These are phyloP conservation scores for Ceratobasidium sp. DNA, from an alignment of 1,284 basidiomycete species.

Conservation along the genomic window DNA sequence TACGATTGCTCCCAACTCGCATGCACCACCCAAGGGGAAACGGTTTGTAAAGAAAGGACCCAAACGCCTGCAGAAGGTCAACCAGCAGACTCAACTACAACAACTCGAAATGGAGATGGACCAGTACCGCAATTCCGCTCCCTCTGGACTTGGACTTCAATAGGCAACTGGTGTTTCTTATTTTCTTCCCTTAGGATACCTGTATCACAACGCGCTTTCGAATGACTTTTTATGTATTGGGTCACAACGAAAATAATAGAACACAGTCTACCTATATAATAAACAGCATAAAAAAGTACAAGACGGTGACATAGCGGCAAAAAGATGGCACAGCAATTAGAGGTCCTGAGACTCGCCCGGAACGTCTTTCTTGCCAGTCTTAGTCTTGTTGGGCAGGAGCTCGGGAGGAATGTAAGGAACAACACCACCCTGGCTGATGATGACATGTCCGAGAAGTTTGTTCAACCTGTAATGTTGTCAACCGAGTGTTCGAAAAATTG, in stretches of 20 bases:
- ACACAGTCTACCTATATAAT: constrained; percentile 30
- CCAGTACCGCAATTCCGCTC: constrained; percentile 21
- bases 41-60: constrained; percentile 33
- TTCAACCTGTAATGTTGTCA: constrained; percentile 59
- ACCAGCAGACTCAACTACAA: constrained; percentile 10
- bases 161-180: not conserved
- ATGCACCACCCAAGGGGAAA: constrained; percentile 29
- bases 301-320: not conserved
- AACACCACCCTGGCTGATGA: constrained; percentile 92
- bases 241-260: constrained; percentile 6
- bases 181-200: not conserved
- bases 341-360: constrained; percentile 36
- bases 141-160: constrained; percentile 20
- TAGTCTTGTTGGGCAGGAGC: constrained; percentile 48
- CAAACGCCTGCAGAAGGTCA: constrained; percentile 30
- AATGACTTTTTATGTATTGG: constrained; percentile 2
- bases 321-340: not conserved
- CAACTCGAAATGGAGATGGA: constrained; percentile 35
- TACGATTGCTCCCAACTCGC: not conserved
- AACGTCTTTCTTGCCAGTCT: constrained; percentile 59
- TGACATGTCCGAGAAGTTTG: constrained; percentile 82
- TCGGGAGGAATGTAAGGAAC: constrained; percentile 72
- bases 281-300: constrained; percentile 39
- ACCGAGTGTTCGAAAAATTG: constrained; percentile 45
- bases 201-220: constrained; percentile 3